phyloP scores from a whole-genome alignment of 495 filamentous ascomycete genomes.

The Aspergillus affinis region DNA sequence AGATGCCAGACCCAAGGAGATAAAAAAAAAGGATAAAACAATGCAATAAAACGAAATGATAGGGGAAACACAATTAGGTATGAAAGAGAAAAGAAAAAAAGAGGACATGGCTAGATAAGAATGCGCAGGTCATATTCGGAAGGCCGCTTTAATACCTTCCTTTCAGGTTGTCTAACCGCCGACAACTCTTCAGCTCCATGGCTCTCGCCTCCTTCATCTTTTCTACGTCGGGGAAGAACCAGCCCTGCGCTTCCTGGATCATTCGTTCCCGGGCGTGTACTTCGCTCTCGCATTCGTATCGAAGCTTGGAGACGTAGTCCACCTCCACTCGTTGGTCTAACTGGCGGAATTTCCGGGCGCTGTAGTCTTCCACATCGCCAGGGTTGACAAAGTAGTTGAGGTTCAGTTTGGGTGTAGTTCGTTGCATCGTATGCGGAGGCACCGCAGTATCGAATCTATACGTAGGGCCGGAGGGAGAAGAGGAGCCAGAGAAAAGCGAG shows the following conservation, averaged over 20 bases:
- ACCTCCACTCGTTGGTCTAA: conserved; percentile 77
- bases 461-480: conserved; percentile 59
- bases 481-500: conserved; percentile 67
- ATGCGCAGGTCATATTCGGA: conserved; percentile 13
- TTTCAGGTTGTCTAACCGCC: conserved; percentile 48
- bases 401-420: conserved; percentile 66
- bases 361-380: conserved; percentile 68
- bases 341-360: conserved; percentile 60
- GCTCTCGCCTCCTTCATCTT: conserved; percentile 68
- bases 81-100: conserved; percentile 11
- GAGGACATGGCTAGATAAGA: conserved; percentile 11
- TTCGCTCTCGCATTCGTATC: conserved; percentile 72
- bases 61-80: conserved; percentile 15
- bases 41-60: conserved; percentile 11
- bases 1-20: conserved; percentile 21
- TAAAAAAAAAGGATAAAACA: conserved; percentile 15
- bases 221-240: conserved; percentile 77
- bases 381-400: conserved; percentile 86
- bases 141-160: conserved; percentile 25
- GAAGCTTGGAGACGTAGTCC: conserved; percentile 63
- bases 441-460: conserved; percentile 68
- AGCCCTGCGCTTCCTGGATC: conserved; percentile 80
- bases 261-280: conserved; percentile 58
- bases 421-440: conserved; percentile 69
- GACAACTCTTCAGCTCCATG: conserved; percentile 61